Evolutionary conservation across 176 grass and related monocot genomes (phyloP).

Genomic region (Alopecurus myosuroides): DNA sequence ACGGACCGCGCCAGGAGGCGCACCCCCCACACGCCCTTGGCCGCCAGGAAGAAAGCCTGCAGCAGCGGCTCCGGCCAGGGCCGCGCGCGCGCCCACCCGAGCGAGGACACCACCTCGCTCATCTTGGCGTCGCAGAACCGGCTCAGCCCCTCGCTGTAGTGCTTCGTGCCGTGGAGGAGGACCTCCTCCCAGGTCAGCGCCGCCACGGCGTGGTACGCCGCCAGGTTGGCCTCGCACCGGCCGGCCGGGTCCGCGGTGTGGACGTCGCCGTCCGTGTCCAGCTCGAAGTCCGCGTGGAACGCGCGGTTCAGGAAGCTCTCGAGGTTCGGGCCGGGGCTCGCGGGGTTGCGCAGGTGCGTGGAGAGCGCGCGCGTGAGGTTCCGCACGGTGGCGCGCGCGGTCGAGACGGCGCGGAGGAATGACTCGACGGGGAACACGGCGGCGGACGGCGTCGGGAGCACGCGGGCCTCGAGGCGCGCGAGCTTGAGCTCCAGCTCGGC

Average conservation of each 20-base stretch:
- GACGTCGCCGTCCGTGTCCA: constrained; percentile 52
- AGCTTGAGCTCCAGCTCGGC: constrained; percentile 83
- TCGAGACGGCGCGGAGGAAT: constrained; percentile 57
- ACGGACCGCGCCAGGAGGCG: constrained; percentile 85
- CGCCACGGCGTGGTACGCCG: constrained; percentile 48
- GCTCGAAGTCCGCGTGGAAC: constrained; percentile 72
- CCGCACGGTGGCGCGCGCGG: constrained; percentile 64
- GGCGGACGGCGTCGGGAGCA: background rate
- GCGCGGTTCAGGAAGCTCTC: constrained; percentile 80
- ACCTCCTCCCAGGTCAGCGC: constrained; percentile 85
- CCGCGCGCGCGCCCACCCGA: constrained; percentile 61
- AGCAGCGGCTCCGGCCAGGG: constrained; percentile 84
- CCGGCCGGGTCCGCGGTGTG: constrained; percentile 49
- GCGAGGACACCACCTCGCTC: constrained; percentile 77
- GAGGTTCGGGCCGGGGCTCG: constrained; percentile 44
- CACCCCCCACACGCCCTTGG: constrained; percentile 80
- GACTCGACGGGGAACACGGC: constrained; percentile 29
- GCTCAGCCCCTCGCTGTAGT: constrained; percentile 84
- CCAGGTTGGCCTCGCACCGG: constrained; percentile 61
- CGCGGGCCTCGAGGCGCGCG: constrained; percentile 58
- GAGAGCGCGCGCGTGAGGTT: constrained; percentile 71
- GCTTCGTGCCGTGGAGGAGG: constrained; percentile 67
- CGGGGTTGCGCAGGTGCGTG: constrained; percentile 45
- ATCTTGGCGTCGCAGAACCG: constrained; percentile 95
- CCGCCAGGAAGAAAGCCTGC: constrained; percentile 78